Conservation (phyloP, 768 basidiomycete genomes). For the Pleurotus sapidus region DNA sequence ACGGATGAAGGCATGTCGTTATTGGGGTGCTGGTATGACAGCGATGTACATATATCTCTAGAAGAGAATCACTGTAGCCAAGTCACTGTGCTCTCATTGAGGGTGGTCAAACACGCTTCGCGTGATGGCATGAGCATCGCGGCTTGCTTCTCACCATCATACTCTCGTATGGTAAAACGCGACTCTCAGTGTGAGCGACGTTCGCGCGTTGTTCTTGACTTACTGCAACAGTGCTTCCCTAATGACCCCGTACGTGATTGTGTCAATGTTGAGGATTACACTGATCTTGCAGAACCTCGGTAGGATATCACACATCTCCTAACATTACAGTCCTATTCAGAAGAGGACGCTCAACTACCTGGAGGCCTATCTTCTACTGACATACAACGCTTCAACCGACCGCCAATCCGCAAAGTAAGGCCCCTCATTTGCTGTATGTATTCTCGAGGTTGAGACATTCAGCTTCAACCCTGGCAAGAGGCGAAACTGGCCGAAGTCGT, state of each 20-base stretch:
- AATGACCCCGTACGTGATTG: not conserved
- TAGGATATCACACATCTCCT: not conserved
- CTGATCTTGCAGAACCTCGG: not conserved
- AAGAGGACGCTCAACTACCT: not conserved
- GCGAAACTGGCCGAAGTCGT: not conserved
- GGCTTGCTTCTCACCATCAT: no score
- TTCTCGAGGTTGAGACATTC: not conserved
- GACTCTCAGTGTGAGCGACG: not conserved
- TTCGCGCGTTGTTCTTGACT: not conserved
- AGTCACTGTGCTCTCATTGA: not conserved
- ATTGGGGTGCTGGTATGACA: not conserved
- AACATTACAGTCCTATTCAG: not conserved
- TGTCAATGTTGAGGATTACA: not conserved
- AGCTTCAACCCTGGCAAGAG: not conserved
- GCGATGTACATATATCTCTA: no score
- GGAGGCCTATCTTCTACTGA: not conserved
- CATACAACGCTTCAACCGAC: conserved; percentile 2
- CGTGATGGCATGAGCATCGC: no score
- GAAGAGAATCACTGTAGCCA: not conserved
- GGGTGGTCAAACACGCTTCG: not conserved
- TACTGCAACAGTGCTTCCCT: not conserved
- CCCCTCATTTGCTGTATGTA: not conserved
- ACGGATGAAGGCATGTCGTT: conserved; percentile 9
- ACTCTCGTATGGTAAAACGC: no score
- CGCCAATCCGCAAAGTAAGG: not conserved